Conservation (phyloP, 2,329 filamentous ascomycete species). For the Hypomyces perniciosus region DNA sequence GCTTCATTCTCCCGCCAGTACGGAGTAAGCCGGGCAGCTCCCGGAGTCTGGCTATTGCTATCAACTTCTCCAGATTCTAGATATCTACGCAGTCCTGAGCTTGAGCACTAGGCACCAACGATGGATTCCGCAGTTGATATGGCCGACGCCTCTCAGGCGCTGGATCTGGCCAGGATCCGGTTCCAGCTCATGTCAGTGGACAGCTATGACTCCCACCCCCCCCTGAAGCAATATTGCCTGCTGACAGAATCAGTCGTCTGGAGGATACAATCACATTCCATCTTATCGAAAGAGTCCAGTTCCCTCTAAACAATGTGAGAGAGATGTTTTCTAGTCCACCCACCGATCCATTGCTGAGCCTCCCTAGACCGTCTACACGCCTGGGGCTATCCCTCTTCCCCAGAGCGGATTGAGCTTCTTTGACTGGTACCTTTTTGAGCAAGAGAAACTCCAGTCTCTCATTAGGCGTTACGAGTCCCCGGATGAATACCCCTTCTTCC, state of each 20-base stretch:
- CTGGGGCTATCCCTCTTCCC: constrained; percentile 75
- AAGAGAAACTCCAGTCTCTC: constrained; percentile 84
- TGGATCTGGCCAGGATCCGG: constrained; percentile 87
- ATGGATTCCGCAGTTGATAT: constrained; percentile 94
- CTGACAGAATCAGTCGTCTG: constrained; percentile 59
- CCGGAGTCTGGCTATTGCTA: neutral
- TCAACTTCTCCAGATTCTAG: neutral
- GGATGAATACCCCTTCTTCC: constrained; percentile 97
- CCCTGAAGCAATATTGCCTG: constrained; percentile 1
- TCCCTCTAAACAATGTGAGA: constrained; percentile 67
- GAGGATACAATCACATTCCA: constrained; percentile 98
- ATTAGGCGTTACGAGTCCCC: constrained; percentile 94
- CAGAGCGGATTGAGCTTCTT: constrained; percentile 70
- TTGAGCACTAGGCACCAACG: neutral
- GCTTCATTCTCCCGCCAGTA: neutral
- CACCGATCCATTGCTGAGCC: constrained; percentile 4
- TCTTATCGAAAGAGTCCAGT: constrained; percentile 96
- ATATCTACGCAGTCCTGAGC: too few species aligned
- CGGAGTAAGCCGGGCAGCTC: neutral
- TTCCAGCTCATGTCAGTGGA: constrained; percentile 80
- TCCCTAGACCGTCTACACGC: constrained; percentile 66
- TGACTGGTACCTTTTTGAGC: constrained; percentile 88
- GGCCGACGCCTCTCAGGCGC: constrained; percentile 73
- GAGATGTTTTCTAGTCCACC: constrained; percentile 1
- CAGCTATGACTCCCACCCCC: neutral